Conservation (phyloP, 2,329 filamentous ascomycete species). For the Diaporthe sp. region DNA sequence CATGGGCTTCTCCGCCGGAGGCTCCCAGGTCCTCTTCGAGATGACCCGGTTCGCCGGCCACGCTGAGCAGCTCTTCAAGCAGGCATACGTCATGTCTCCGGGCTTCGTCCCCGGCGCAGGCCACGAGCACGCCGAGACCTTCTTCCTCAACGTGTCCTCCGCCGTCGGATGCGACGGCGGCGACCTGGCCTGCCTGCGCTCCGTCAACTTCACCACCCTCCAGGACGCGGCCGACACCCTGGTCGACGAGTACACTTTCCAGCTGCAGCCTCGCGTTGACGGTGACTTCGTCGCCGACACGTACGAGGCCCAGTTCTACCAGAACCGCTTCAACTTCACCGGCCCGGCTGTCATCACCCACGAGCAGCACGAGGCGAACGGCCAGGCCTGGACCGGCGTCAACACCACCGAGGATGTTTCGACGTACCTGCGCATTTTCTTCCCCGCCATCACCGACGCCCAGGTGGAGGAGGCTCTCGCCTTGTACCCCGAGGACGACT, state of each 20-base stretch:
- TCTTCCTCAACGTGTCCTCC: slow-evolving; percentile 38
- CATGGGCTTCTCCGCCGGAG: slow-evolving; percentile 61
- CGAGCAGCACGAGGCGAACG: slow-evolving; percentile 53
- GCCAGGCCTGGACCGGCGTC: slow-evolving; percentile 48
- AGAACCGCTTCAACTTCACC: slow-evolving; percentile 53
- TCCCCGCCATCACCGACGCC: slow-evolving; percentile 52
- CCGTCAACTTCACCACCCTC: slow-evolving; percentile 44
- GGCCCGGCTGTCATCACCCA: slow-evolving; percentile 53
- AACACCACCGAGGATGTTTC: slow-evolving; percentile 51
- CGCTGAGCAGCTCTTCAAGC: slow-evolving; percentile 58
- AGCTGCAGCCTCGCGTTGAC: slow-evolving; percentile 54
- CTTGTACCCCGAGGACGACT: slow-evolving; percentile 52
- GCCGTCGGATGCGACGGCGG: slow-evolving; percentile 48
- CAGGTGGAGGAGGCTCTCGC: slow-evolving; percentile 49
- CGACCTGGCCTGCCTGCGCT: slow-evolving; percentile 50
- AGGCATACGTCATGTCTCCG: slow-evolving; percentile 52
- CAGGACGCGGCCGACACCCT: slow-evolving; percentile 47
- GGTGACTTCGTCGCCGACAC: slow-evolving; percentile 53
- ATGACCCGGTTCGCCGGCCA: slow-evolving; percentile 59
- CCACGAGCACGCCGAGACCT: slow-evolving; percentile 51
- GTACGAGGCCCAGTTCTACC: slow-evolving; percentile 54
- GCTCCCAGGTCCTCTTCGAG: slow-evolving; percentile 64
- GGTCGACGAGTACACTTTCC: slow-evolving; percentile 49
- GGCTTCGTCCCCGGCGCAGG: slow-evolving; percentile 54
- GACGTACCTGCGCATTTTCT: slow-evolving; percentile 50